These are phyloP conservation scores for Psilocybe cubensis DNA, from an alignment of 768 basidiomycete species.

Conservation along the genomic window DNA sequence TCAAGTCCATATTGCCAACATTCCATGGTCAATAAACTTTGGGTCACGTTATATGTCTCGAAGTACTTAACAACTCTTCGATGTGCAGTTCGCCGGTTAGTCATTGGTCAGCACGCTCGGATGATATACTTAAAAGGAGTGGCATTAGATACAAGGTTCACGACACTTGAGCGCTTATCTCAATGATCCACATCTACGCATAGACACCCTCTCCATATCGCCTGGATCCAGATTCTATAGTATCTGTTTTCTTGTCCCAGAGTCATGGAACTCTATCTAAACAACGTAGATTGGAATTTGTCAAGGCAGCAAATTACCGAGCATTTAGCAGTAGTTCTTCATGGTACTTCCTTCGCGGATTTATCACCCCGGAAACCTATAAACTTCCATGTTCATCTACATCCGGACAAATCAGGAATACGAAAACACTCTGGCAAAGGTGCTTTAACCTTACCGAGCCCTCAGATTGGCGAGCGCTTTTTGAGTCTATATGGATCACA, in stretches of 20 bases:
- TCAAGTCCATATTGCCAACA: conserved; percentile 59
- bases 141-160: too few species aligned
- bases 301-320: conserved; percentile 32
- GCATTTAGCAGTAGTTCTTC: conserved; percentile 48
- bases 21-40: conserved; percentile 17
- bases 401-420: conserved; percentile 35
- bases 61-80: background rate
- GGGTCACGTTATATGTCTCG: conserved; percentile 2
- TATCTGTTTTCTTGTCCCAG: conserved; percentile 5
- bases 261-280: conserved; percentile 48
- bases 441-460: conserved; percentile 49
- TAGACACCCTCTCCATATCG: conserved; percentile 18
- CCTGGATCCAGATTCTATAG: background rate
- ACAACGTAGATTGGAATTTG: conserved; percentile 33
- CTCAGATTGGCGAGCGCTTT: conserved; percentile 42
- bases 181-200: background rate
- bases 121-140: background rate
- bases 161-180: conserved; percentile 15
- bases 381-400: conserved; percentile 60
- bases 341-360: conserved; percentile 40
- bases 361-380: conserved; percentile 32
- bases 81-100: background rate
- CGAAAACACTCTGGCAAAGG: conserved; percentile 45
- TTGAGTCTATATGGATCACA: conserved; percentile 37
- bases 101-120: background rate